phyloP scores from a whole-genome alignment of 2,329 filamentous ascomycete genomes.

The Ceratocystis harringtonii region DNA sequence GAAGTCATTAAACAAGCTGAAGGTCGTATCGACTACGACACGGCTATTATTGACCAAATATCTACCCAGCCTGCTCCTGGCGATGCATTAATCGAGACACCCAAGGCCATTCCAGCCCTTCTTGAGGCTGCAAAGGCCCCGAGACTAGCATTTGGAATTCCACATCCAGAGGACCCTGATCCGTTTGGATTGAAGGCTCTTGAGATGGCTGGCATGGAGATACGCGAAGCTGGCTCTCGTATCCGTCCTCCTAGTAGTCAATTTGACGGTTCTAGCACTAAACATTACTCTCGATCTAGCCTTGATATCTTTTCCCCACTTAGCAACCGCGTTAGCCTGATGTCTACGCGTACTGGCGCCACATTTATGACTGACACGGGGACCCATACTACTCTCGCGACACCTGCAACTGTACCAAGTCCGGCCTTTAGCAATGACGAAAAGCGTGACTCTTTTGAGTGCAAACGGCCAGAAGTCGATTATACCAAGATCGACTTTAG shows the following conservation, averaged over 20 bases:
- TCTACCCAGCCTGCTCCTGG: conserved; percentile 57
- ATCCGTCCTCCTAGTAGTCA: conserved; percentile 59
- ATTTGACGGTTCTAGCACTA: conserved; percentile 65
- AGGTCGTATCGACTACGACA: conserved; percentile 62
- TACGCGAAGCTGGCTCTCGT: conserved; percentile 68
- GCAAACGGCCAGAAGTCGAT: conserved; percentile 34
- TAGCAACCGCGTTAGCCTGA: conserved; percentile 59
- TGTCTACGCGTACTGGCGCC: conserved; percentile 53
- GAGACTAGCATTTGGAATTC: conserved; percentile 55
- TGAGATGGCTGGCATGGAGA: conserved; percentile 79
- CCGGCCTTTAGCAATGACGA: conserved; percentile 37
- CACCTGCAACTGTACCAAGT: conserved; percentile 40
- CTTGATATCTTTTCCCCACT: conserved; percentile 45
- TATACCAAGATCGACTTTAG: conserved; percentile 44
- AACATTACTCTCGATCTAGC: conserved; percentile 48
- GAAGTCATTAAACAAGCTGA: conserved; percentile 82
- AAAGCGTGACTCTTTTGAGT: conserved; percentile 29
- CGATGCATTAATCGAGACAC: conserved; percentile 46
- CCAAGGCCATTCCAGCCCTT: conserved; percentile 24
- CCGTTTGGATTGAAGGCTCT: conserved; percentile 81
- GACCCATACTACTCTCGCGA: conserved; percentile 46
- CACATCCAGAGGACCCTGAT: conserved; percentile 68
- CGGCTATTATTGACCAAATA: conserved; percentile 46
- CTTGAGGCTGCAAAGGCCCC: conserved; percentile 23
- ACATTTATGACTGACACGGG: conserved; percentile 56